phyloP scores from a whole-genome alignment of 73 alveolate species.

The Breviolum minutum region DNA sequence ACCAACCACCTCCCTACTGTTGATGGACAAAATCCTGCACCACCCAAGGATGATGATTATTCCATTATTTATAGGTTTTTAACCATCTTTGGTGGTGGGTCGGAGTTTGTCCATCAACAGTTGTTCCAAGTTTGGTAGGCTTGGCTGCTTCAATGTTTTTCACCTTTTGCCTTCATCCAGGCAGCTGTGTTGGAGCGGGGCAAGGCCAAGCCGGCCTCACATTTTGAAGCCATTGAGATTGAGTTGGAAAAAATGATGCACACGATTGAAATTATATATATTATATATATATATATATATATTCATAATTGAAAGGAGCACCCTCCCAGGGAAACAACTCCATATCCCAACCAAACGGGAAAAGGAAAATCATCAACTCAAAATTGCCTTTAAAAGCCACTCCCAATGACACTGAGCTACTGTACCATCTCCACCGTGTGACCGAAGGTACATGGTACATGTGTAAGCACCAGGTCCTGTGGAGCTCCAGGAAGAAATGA shows the following conservation, averaged over 20 bases:
- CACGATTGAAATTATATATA: background rate
- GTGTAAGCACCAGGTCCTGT: conserved; percentile 52
- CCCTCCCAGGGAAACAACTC: background rate
- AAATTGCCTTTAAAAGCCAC: background rate
- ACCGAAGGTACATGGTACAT: conserved; percentile 65
- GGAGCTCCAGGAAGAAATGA: background rate
- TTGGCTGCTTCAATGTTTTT: too few species aligned
- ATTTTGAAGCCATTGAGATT: too few species aligned
- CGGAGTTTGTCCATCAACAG: too few species aligned
- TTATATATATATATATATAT: too few species aligned
- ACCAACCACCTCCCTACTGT: too few species aligned
- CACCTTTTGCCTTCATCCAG: conserved; percentile 70
- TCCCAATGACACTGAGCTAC: background rate
- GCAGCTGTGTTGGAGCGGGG: conserved; percentile 33
- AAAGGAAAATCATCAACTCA: background rate
- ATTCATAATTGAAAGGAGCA: background rate
- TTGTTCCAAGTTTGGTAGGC: too few species aligned
- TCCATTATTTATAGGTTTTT: too few species aligned
- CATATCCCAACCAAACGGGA: background rate
- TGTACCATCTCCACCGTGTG: conserved; percentile 61
- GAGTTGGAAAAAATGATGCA: background rate
- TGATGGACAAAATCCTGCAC: too few species aligned
- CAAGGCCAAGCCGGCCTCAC: conserved; percentile 43
- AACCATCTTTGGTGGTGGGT: too few species aligned
- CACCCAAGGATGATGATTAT: too few species aligned